These are phyloP conservation scores for Crithidia acanthocephali DNA, from an alignment of 208 protist genomes.

Conservation along the genomic window DNA sequence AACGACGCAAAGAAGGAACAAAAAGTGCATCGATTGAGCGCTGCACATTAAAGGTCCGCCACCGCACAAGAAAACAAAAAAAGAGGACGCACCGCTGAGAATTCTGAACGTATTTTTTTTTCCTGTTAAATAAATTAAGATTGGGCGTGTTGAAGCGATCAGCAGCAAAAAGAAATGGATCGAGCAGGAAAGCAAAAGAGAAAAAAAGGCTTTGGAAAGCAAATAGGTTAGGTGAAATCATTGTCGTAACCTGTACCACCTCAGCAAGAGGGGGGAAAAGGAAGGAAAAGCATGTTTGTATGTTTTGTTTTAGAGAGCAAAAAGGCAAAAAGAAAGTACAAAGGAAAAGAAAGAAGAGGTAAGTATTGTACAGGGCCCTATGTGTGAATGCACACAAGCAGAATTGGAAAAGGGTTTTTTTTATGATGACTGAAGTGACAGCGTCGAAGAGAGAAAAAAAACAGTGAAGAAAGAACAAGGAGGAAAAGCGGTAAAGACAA, in stretches of 20 bases:
- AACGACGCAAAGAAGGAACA: no score
- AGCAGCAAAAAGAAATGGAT: conserved; percentile 17
- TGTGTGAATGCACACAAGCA: conserved; percentile 16
- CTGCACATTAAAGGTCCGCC: no score
- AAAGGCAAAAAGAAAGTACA: background rate
- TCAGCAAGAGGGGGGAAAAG: background rate
- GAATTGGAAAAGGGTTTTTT: background rate
- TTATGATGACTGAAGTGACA: background rate
- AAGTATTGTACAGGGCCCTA: background rate
- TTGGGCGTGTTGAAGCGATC: conserved; percentile 13
- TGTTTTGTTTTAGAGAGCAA: no score
- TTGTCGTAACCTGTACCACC: background rate
- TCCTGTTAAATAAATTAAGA: no score
- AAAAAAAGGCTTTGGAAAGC: conserved; percentile 1
- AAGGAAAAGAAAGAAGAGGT: background rate
- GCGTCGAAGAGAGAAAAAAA: conserved; percentile 1
- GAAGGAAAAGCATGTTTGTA: background rate
- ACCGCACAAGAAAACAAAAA: no score
- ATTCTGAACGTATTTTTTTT: no score
- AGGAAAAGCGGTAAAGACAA: background rate
- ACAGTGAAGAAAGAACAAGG: background rate
- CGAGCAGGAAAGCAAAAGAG: background rate
- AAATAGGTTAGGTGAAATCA: no score
- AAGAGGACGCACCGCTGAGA: no score
- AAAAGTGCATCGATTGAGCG: no score